A percentile compares a stretch with the other conserved stretches of the same genome.
Conservation (phyloP, 2,329 filamentous ascomycete genomes). For the Aureobasidium sp. region DNA sequence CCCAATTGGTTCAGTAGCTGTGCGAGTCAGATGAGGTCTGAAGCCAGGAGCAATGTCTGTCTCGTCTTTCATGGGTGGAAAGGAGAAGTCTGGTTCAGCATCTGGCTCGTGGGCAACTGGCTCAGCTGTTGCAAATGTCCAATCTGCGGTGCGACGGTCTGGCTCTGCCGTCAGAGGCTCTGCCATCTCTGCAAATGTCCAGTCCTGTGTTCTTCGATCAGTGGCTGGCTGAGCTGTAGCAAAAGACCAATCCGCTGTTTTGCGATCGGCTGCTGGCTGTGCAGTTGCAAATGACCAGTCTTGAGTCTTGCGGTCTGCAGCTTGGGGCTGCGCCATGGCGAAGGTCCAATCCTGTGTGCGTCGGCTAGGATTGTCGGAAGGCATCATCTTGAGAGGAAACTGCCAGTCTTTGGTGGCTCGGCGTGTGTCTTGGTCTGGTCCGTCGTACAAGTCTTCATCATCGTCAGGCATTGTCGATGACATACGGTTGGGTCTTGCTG, state of each 20-base stretch:
- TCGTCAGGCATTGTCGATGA: slow-evolving; percentile 32
- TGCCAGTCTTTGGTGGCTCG: slow-evolving; percentile 41
- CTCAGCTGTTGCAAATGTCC: slow-evolving; percentile 35
- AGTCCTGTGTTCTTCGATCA: slow-evolving; percentile 40
- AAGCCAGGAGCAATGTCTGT: slow-evolving; percentile 28
- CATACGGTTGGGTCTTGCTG: slow-evolving; percentile 44
- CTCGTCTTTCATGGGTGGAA: slow-evolving; percentile 20
- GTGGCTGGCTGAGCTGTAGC: slow-evolving; percentile 34
- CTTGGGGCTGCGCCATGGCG: slow-evolving; percentile 33
- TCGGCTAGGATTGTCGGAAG: slow-evolving; percentile 31
- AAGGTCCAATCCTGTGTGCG: slow-evolving; percentile 45
- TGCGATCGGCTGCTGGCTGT: slow-evolving; percentile 24
- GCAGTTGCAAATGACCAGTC: slow-evolving; percentile 51
- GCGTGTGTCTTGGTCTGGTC: slow-evolving; percentile 28
- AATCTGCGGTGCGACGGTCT: slow-evolving; percentile 41
- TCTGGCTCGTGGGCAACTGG: slow-evolving; percentile 22
- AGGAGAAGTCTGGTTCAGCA: slow-evolving; percentile 16
- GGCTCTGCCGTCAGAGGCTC: slow-evolving; percentile 27
- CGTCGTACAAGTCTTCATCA: slow-evolving; percentile 34
- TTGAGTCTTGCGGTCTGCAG: slow-evolving; percentile 18
- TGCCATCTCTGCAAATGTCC: slow-evolving; percentile 40
- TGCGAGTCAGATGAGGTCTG: slow-evolving; percentile 36
- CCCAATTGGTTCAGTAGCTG: slow-evolving; percentile 35
- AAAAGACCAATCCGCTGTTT: slow-evolving; percentile 45
- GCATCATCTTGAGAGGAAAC: slow-evolving; percentile 40